These are phyloP conservation scores for Medicago ruthenica DNA, from an alignment of 306 rosid species.

Conservation along the genomic window DNA sequence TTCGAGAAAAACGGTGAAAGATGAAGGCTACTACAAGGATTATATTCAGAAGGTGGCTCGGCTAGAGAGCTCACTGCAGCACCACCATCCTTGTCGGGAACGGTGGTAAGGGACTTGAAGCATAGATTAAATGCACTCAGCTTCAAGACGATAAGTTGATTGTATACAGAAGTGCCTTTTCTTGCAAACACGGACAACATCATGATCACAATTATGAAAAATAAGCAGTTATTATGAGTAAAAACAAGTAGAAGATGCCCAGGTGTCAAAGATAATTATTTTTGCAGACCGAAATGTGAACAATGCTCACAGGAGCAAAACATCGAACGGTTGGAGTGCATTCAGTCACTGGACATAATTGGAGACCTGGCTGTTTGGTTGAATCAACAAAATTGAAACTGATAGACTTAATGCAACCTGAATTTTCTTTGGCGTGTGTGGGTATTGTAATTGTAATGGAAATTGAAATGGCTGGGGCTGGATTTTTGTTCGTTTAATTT, in stretches of 20 bases:
- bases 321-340: slow-evolving; percentile 47
- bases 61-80: slow-evolving; percentile 31
- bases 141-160: slow-evolving; percentile 37
- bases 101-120: slow-evolving; percentile 43
- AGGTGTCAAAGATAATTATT: neutral
- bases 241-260: neutral
- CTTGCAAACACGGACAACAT: slow-evolving; percentile 46
- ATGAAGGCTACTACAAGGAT: slow-evolving; percentile 46
- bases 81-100: slow-evolving; percentile 41
- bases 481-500: no score
- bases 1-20: slow-evolving; percentile 62
- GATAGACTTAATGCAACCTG: neutral
- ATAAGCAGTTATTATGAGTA: neutral
- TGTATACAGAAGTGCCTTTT: slow-evolving; percentile 43
- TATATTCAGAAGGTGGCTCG: slow-evolving; percentile 32
- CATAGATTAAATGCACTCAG: slow-evolving; percentile 41
- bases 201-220: slow-evolving; percentile 23
- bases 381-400: neutral
- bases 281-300: neutral
- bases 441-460: no score
- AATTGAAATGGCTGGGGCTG: no score
- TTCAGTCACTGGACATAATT: neutral
- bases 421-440: neutral
- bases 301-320: slow-evolving; percentile 39
- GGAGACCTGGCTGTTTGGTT: neutral